These are phyloP conservation scores for Colletotrichum sojae DNA, from an alignment of 2,329 filamentous ascomycete species.

Conservation along the genomic window DNA sequence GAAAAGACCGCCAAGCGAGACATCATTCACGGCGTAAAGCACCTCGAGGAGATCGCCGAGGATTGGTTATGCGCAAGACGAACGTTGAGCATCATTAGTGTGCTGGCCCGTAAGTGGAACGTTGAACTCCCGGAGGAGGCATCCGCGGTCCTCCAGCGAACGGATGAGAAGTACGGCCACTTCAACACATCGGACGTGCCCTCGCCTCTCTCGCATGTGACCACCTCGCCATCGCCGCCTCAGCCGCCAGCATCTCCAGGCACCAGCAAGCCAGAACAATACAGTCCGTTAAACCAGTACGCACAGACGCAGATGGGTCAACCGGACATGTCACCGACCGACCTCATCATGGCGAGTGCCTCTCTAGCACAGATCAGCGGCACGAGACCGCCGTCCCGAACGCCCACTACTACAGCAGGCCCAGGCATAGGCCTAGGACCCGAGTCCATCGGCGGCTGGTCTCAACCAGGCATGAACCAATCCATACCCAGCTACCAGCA, in stretches of 20 bases:
- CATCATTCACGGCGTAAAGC: constrained; percentile 90
- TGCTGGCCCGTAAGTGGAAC: constrained; percentile 90
- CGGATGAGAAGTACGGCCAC: constrained; percentile 84
- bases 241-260: constrained; percentile 42
- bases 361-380: constrained; percentile 45
- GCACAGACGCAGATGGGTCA: constrained; percentile 47
- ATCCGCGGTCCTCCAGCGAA: constrained; percentile 78
- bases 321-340: constrained; percentile 44
- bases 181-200: constrained; percentile 75
- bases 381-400: constrained; percentile 29
- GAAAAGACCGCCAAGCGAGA: constrained; percentile 93
- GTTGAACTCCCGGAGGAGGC: constrained; percentile 91
- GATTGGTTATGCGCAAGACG: constrained; percentile 92
- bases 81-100: constrained; percentile 86
- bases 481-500: constrained; percentile 47
- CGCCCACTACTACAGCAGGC: neutral
- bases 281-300: constrained; percentile 54
- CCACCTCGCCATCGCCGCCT: constrained; percentile 48
- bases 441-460: constrained; percentile 44
- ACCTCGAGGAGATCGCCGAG: constrained; percentile 95
- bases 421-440: neutral
- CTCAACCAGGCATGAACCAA: constrained; percentile 45
- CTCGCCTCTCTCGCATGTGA: constrained; percentile 61
- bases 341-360: constrained; percentile 46
- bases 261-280: constrained; percentile 49